These are phyloP conservation scores for Globisporangium cystogenes DNA, from an alignment of 352 stramenopile genomes.

Conservation along the genomic window DNA sequence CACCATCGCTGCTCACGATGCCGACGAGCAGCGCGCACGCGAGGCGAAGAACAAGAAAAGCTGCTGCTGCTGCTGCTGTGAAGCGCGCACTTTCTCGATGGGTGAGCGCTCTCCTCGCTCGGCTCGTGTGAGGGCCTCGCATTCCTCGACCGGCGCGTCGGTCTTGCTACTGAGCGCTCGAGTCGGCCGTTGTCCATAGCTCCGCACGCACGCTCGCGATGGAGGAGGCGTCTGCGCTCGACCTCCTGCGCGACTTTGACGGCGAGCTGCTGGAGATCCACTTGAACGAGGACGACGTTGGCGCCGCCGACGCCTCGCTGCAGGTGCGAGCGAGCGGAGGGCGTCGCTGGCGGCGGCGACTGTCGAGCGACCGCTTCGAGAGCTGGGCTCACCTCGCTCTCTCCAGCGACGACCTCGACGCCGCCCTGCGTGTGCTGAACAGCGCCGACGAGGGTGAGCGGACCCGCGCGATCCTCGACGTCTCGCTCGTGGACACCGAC, in stretches of 20 bases:
- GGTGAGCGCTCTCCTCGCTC: neutral
- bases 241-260: constrained; percentile 20
- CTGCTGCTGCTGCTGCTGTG: too few species aligned
- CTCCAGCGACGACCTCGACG: constrained; percentile 5
- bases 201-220: neutral
- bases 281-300: constrained; percentile 14
- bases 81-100: neutral
- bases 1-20: too few species aligned
- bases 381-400: neutral
- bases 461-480: constrained; percentile 1
- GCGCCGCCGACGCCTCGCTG: neutral
- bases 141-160: too few species aligned
- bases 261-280: constrained; percentile 27
- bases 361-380: neutral
- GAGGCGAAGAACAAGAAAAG: constrained; percentile 1
- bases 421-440: constrained; percentile 3
- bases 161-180: neutral
- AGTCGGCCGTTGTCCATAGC: neutral
- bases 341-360: neutral
- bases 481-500: constrained; percentile 5
- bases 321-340: neutral
- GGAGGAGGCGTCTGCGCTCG: constrained; percentile 21
- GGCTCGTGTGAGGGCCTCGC: too few species aligned
- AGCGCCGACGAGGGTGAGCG: neutral
- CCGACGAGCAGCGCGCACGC: too few species aligned